Percentiles rank a stretch among this genome's conserved stretches.
Conservation (phyloP, 495 filamentous ascomycete genomes). For the Staphylotrichum longicolle region DNA sequence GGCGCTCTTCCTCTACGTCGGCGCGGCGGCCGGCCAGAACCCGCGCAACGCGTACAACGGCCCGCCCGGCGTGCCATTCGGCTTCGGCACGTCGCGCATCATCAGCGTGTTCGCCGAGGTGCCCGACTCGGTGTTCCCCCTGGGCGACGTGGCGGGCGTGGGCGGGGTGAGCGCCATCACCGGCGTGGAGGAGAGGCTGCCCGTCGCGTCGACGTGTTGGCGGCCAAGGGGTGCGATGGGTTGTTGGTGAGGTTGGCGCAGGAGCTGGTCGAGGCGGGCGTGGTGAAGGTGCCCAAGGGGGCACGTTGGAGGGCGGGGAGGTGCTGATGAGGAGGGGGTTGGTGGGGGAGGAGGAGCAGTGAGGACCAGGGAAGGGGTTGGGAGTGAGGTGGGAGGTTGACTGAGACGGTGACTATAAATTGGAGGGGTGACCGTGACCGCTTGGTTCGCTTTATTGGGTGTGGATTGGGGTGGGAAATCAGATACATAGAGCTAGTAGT, state of each 20-base stretch:
- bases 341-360: constrained; percentile 35
- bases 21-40: constrained; percentile 22
- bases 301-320: constrained; percentile 51
- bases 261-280: constrained; percentile 49
- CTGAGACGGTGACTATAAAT: too few relatives aligned
- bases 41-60: constrained; percentile 38
- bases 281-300: constrained; percentile 47
- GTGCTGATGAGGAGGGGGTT: constrained; percentile 54
- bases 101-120: constrained; percentile 49
- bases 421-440: too few relatives aligned
- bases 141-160: constrained; percentile 48
- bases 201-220: constrained; percentile 60
- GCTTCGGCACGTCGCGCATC: constrained; percentile 47
- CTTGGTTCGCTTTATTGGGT: too few relatives aligned
- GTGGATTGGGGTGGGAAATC: too few relatives aligned
- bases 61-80: constrained; percentile 39
- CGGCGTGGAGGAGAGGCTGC: constrained; percentile 52
- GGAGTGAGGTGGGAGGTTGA: too few relatives aligned
- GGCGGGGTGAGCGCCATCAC: constrained; percentile 53
- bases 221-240: constrained; percentile 61
- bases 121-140: constrained; percentile 58
- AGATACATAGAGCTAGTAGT: too few relatives aligned
- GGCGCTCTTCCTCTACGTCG: constrained; percentile 38
- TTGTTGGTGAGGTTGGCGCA: constrained; percentile 56
- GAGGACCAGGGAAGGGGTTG: constrained; percentile 13